These are phyloP conservation scores for Fusarium siculi DNA, from an alignment of 2,329 filamentous ascomycete species.

Conservation along the genomic window DNA sequence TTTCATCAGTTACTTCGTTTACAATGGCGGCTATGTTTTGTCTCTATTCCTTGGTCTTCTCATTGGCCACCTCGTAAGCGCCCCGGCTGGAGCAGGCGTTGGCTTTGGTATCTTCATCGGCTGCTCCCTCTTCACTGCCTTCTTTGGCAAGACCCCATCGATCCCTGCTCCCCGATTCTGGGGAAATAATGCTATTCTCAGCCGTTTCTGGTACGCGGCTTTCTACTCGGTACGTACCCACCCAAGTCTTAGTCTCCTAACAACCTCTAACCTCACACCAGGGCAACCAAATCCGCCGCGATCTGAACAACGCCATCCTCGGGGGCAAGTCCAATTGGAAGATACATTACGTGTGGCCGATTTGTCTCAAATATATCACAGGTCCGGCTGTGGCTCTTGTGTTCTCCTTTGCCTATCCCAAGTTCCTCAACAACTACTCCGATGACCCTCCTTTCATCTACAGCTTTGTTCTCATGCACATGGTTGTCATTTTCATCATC, in stretches of 20 bases:
- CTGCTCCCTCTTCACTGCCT: constrained; percentile 48
- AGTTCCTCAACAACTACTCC: constrained; percentile 16
- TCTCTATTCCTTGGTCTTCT: constrained; percentile 59
- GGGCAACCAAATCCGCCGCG: constrained; percentile 63
- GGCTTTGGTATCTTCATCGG: constrained; percentile 61
- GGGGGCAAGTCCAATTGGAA: constrained; percentile 60
- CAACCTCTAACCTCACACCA: constrained; percentile 42
- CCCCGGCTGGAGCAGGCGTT: constrained; percentile 56
- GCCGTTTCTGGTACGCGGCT: constrained; percentile 60
- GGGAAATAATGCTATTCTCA: constrained; percentile 49
- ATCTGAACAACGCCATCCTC: constrained; percentile 61
- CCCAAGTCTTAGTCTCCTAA: fast-evolving
- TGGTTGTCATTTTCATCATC: constrained; percentile 31
- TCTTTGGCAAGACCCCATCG: constrained; percentile 53
- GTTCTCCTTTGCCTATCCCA: constrained; percentile 58
- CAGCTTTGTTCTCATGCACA: constrained; percentile 37
- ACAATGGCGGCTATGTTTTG: constrained; percentile 60
- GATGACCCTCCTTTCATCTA: constrained; percentile 33
- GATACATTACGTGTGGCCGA: constrained; percentile 55
- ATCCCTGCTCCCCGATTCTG: constrained; percentile 55
- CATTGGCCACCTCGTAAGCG: constrained; percentile 56
- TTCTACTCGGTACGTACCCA: constrained; percentile 62
- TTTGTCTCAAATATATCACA: constrained; percentile 57
- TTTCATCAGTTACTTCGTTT: constrained; percentile 51
- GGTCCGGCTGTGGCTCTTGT: constrained; percentile 58